Base-by-base conservation (phyloP, 768 basidiomycete genomes). In the Kwoniella heveanensis region DNA sequence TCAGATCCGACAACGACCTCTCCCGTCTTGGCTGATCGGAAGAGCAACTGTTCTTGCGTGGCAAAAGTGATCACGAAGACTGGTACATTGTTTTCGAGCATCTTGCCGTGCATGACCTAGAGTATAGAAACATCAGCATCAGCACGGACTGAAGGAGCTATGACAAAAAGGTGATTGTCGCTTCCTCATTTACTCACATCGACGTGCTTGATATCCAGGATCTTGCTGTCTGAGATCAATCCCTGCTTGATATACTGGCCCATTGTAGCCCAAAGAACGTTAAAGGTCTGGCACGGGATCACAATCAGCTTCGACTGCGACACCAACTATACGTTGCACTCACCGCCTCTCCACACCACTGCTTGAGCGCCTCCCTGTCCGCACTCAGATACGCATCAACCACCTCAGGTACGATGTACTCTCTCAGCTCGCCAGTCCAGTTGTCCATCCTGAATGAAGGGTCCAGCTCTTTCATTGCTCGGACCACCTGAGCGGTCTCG, bases 251-350 rank as follows among this genome's bases (percentile, higher is more conserved):
- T 85, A 78, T 92, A 97, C 71, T 90, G 89, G 69, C 94, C 92
- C 87, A 99, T 91, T 7, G 93, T 95, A 7, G 95, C 95, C 90
- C 94, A 95, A 3, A 97, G 84, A n/a, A 98, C 92, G 70, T 95
- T 96, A 77, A 93, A 97, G 6, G 94, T 94, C 92, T 95, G 64
- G 0, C 32, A 56, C 9, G 32, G 21, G 21, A n/a, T 25, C 48
- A 59, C 19, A 5, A 55, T 54, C 29, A 54, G 46, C 54, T 54
- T 25, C 21, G n/a, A n/a, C 17, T 46, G 54, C 30, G 10, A 22
- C 2, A 25, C 32, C 10, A n/a, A n/a, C n/a, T n/a, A n/a, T n/a
- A n/a, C n/a, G n/a, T n/a, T n/a, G n/a, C n/a, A 81, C 93, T 78
- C 76, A 95, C 94, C 56, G 92, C 96, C 81, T 99, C 96, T 22